These are phyloP conservation scores for Phytophthora chlamydospora DNA, from an alignment of 352 stramenopile genomes.

Conservation along the genomic window DNA sequence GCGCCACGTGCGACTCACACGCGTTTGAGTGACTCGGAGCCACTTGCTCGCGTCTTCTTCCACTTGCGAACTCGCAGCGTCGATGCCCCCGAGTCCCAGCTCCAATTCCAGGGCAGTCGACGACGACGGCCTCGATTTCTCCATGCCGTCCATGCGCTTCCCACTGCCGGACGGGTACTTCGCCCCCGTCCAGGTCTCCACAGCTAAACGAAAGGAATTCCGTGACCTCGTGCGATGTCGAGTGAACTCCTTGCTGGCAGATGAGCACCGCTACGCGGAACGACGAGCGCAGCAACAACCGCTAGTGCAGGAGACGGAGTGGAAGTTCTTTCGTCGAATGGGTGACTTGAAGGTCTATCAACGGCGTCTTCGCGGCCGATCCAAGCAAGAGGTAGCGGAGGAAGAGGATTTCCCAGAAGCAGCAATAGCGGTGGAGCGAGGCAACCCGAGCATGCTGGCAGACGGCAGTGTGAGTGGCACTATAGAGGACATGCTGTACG, in stretches of 20 bases:
- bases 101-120: conserved; percentile 7
- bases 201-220: conserved; percentile 39
- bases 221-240: conserved; percentile 27
- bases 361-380: conserved; percentile 26
- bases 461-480: conserved; percentile 37
- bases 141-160: conserved; percentile 17
- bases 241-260: conserved; percentile 35
- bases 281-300: conserved; percentile 30
- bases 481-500: conserved; percentile 57
- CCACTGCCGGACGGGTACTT: conserved; percentile 40
- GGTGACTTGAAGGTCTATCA: conserved; percentile 48
- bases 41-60: neutral
- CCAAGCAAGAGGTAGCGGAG: conserved; percentile 24
- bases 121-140: conserved; percentile 6
- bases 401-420: conserved; percentile 34
- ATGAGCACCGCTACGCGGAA: conserved; percentile 37
- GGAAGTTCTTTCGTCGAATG: conserved; percentile 48
- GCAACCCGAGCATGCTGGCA: conserved; percentile 46
- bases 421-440: conserved; percentile 22
- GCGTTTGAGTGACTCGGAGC: neutral
- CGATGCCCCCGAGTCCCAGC: conserved; percentile 18
- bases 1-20: conserved; percentile 1
- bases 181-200: conserved; percentile 28
- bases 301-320: conserved; percentile 43
- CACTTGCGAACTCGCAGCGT: conserved; percentile 28